Evolutionary conservation across 176 grass and related monocot genomes (phyloP).

Genomic region (Chrysopogon serrulatus): DNA sequence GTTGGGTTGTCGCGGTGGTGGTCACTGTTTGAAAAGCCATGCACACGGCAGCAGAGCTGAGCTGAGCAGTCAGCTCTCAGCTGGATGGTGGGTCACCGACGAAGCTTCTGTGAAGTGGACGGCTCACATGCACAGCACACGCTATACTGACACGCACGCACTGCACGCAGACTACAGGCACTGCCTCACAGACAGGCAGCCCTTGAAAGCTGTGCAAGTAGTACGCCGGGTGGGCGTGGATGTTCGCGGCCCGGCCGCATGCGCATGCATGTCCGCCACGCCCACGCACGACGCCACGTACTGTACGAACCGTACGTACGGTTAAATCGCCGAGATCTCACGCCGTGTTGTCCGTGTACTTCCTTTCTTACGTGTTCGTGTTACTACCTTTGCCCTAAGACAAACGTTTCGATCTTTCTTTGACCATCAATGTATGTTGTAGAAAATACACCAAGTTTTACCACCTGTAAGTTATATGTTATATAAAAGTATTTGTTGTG

Average conservation of each 20-base stretch:
- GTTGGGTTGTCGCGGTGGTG: neutral
- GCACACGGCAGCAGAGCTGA: neutral
- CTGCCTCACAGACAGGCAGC: neutral
- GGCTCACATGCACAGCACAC: neutral
- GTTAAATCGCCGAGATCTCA: no score
- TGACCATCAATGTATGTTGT: no score
- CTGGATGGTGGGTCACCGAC: neutral
- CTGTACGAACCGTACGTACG: neutral
- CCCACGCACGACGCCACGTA: neutral
- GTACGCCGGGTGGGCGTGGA: neutral
- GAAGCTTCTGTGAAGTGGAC: conserved; percentile 24
- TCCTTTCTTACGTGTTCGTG: no score
- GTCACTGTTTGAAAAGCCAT: conserved; percentile 3
- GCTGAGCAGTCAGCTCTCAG: neutral
- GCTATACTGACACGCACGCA: no score
- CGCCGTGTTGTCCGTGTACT: no score
- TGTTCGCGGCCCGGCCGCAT: no score
- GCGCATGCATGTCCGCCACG: neutral
- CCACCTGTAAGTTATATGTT: no score
- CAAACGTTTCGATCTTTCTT: no score
- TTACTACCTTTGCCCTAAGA: no score
- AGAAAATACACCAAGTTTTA: no score
- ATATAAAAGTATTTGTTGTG: no score
- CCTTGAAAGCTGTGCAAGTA: neutral
- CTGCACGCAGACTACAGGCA: no score